These are phyloP conservation scores for Heracleum sosnowskyi DNA, from an alignment of 129 eudicot species.

Conservation along the genomic window DNA sequence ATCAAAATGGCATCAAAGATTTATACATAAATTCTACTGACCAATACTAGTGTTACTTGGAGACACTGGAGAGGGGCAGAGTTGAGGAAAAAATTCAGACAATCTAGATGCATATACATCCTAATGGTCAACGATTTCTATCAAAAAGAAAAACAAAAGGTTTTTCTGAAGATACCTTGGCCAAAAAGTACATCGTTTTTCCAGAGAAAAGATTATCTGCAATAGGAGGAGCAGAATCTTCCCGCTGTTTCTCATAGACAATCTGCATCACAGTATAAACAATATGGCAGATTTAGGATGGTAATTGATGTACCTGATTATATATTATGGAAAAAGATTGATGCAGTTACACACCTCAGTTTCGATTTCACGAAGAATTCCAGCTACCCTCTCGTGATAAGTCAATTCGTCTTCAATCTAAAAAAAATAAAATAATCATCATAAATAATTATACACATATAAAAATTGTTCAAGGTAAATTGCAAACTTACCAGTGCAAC, in stretches of 20 bases:
- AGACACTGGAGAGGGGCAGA: neutral
- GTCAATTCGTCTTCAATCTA: constrained; percentile 93
- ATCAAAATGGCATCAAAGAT: neutral
- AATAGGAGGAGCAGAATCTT: constrained; percentile 93
- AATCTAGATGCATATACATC: neutral
- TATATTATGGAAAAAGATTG: neutral
- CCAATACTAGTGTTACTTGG: neutral
- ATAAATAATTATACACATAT: neutral
- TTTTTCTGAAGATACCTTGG: constrained; percentile 47
- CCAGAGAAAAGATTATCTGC: constrained; percentile 59
- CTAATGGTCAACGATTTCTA: neutral
- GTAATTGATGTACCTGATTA: neutral
- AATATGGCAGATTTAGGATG: constrained; percentile 3
- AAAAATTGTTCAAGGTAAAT: neutral
- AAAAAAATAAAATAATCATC: neutral
- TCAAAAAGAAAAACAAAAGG: neutral
- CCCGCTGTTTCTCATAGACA: constrained; percentile 96
- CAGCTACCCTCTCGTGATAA: constrained; percentile 87
- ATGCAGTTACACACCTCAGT: constrained; percentile 62
- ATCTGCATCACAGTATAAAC: constrained; percentile 37
- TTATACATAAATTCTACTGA: neutral
- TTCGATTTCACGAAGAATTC: constrained; percentile 88
- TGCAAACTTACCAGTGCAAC: constrained; percentile 64
- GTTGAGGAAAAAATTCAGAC: neutral
- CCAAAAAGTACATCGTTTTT: constrained; percentile 83